These are phyloP conservation scores for Myxozyma udenii DNA, from an alignment of 805 yeast genomes.

Conservation along the genomic window DNA sequence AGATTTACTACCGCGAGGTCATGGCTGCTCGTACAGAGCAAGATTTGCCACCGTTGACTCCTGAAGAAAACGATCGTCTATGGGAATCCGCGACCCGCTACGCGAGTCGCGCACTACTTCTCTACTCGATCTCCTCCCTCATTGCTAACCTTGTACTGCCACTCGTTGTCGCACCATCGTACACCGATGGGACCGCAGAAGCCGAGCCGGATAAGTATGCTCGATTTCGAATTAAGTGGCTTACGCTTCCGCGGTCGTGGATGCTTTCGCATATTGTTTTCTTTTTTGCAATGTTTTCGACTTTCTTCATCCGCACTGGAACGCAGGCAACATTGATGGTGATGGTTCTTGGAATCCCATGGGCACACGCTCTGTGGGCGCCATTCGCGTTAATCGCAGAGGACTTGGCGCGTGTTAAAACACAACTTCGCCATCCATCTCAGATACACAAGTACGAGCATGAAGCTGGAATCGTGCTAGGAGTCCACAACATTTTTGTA, in stretches of 20 bases:
- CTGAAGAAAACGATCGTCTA: conserved; percentile 39
- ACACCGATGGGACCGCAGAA: conserved; percentile 24
- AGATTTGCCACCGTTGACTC: conserved; percentile 43
- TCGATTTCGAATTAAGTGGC: conserved; percentile 18
- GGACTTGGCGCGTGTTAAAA: conserved; percentile 53
- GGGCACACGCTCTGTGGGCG: conserved; percentile 68
- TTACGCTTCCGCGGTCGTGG: conserved; percentile 44
- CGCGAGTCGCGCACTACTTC: conserved; percentile 52
- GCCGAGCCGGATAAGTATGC: conserved; percentile 5
- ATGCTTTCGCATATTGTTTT: conserved; percentile 50
- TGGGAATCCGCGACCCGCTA: conserved; percentile 50
- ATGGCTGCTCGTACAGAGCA: conserved; percentile 37
- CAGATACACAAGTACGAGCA: conserved; percentile 41
- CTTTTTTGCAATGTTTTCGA: conserved; percentile 47
- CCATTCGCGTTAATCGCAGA: conserved; percentile 62
- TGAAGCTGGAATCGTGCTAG: conserved; percentile 56
- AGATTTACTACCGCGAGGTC: conserved; percentile 47
- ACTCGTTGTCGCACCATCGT: conserved; percentile 40
- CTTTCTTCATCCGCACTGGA: conserved; percentile 47
- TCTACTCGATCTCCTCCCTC: conserved; percentile 50
- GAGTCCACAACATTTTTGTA: conserved; percentile 57
- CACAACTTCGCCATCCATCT: conserved; percentile 36
- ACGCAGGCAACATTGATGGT: conserved; percentile 48
- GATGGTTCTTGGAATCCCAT: conserved; percentile 55
- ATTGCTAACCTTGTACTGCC: conserved; percentile 48